phyloP scores from a whole-genome alignment of 148 eudicot genomes.

The Persicaria maculosa region DNA sequence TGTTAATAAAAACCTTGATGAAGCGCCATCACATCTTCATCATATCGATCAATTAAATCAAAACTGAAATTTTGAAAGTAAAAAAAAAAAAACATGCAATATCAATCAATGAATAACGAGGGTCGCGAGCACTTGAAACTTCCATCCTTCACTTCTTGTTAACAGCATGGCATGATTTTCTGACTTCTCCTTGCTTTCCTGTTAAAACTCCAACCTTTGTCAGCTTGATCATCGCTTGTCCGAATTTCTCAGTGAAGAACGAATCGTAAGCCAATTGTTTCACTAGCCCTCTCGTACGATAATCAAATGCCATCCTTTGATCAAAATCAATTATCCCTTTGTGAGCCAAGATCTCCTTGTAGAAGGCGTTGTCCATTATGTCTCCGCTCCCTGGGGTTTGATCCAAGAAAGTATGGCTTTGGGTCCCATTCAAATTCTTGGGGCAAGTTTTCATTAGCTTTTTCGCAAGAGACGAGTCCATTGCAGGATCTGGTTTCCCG shows the following conservation, averaged over 20 bases:
- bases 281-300: not conserved
- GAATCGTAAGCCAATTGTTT: not conserved
- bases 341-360: constrained; percentile 7
- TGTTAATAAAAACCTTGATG: too few relatives aligned
- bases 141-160: not conserved
- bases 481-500: constrained; percentile 15
- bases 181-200: constrained; percentile 13
- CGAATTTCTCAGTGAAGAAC: constrained; percentile 8
- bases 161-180: constrained; percentile 8
- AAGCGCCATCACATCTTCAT: too few relatives aligned
- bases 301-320: constrained; percentile 17
- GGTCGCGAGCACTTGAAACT: too few relatives aligned
- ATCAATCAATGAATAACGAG: too few relatives aligned
- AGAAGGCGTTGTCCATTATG: constrained; percentile 13
- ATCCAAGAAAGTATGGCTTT: constrained; percentile 8
- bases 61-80: too few relatives aligned
- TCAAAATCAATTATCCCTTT: constrained; percentile 16
- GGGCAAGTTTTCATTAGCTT: constrained; percentile 2
- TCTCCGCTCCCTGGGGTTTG: constrained; percentile 5
- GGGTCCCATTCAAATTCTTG: not conserved
- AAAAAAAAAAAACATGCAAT: too few relatives aligned
- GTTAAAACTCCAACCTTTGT: constrained; percentile 11
- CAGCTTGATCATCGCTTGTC: constrained; percentile 18
- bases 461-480: constrained; percentile 13
- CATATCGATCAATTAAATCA: too few relatives aligned